A percentile compares a stretch with the other conserved stretches of the same genome.
Conservation (phyloP, 1,139 yeast genomes). For the Taphrina wiesneri region DNA sequence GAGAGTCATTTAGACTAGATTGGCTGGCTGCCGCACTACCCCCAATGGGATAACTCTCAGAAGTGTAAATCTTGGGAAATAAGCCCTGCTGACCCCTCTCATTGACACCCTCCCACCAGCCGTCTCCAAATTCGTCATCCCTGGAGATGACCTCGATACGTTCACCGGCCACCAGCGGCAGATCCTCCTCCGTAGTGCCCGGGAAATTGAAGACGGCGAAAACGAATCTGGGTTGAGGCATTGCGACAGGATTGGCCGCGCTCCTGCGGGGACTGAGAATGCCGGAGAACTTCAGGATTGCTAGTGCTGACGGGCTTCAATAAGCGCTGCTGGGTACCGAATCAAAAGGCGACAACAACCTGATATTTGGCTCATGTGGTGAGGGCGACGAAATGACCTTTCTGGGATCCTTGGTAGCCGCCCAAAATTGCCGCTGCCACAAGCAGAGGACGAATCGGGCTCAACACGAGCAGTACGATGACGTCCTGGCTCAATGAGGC, state of each 20-base stretch:
- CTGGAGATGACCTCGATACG: constrained; percentile 85
- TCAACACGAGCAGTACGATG: background rate
- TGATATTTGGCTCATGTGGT: background rate
- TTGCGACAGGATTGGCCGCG: constrained; percentile 2
- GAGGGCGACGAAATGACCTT: constrained; percentile 10
- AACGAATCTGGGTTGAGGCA: constrained; percentile 21
- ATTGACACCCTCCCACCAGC: constrained; percentile 77
- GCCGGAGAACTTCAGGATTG: constrained; percentile 8
- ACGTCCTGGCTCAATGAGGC: background rate
- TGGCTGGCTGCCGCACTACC: constrained; percentile 14
- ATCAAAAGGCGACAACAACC: background rate
- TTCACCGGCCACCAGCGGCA: constrained; percentile 77
- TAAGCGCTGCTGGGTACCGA: background rate
- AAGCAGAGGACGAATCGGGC: background rate
- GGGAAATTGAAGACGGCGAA: constrained; percentile 53
- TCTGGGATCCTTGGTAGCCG: background rate
- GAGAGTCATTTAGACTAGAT: constrained; percentile 34
- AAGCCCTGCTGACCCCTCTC: constrained; percentile 71
- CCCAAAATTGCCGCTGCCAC: background rate
- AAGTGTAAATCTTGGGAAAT: constrained; percentile 77
- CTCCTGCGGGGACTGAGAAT: background rate
- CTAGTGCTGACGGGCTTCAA: background rate
- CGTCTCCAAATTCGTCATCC: constrained; percentile 91
- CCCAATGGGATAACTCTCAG: constrained; percentile 11
- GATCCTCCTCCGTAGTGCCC: constrained; percentile 86